phyloP scores from a whole-genome alignment of 495 filamentous ascomycete genomes.

The Xylaria acuta region DNA sequence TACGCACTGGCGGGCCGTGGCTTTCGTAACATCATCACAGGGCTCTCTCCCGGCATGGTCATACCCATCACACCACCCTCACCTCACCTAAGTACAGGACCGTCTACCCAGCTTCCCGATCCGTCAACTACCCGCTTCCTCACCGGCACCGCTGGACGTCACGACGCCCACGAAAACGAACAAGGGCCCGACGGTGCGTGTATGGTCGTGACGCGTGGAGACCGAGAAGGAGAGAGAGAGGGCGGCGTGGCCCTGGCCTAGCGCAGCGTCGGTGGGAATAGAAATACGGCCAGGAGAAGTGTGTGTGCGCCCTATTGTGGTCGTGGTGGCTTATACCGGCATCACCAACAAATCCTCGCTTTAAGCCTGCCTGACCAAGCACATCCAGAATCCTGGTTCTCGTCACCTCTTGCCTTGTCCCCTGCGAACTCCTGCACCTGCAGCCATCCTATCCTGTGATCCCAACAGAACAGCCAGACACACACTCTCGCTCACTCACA shows the following conservation, averaged over 20 bases:
- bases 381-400: slow-evolving; percentile 18
- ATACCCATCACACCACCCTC: slow-evolving; percentile 26
- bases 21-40: slow-evolving; percentile 8
- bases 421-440: slow-evolving; percentile 29
- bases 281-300: slow-evolving; percentile 10
- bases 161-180: neutral
- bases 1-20: neutral
- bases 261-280: neutral
- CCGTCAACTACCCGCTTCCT: slow-evolving; percentile 14
- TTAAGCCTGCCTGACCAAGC: neutral
- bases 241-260: neutral
- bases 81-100: slow-evolving; percentile 9
- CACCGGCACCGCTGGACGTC: slow-evolving; percentile 8
- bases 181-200: slow-evolving; percentile 15
- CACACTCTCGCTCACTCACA: neutral
- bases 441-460: slow-evolving; percentile 26
- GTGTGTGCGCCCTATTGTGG: neutral
- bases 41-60: slow-evolving; percentile 16
- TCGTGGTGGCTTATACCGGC: slow-evolving; percentile 15
- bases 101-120: slow-evolving; percentile 18
- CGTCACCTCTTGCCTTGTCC: slow-evolving; percentile 6
- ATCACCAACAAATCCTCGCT: neutral
- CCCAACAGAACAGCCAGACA: slow-evolving; percentile 13
- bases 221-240: neutral
- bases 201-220: neutral